Evolutionary conservation across 352 stramenopile species (phyloP), one percentile per base, ranked within the genome.

Genomic region (Globisporangium yorkense): DNA sequence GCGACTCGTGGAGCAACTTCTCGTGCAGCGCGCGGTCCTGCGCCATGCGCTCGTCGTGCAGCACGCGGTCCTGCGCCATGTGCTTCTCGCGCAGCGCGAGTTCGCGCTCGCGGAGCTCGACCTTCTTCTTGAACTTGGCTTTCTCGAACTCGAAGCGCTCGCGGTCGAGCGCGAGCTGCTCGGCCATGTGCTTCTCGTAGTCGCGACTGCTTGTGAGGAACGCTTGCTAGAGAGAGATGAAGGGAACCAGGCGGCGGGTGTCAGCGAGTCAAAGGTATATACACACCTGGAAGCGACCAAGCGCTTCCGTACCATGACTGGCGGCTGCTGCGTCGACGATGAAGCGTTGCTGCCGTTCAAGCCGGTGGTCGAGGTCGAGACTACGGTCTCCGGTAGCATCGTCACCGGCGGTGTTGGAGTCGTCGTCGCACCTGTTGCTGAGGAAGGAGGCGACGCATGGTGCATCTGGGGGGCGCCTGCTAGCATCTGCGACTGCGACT

Each of bases 61-160:
- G 61, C 21, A 69, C 46, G 33, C 79, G 75, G 39, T 86, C 71
- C 51, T 87, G 80, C 33, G 76, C 70, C 72, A 92, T 71, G 46
- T 82, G 70, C 61, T 86, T 83, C 40, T 87, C 72, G 51, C 74
- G 74, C 53, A 87, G 67, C 10, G 73, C 72, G 5, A 90, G 54
- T 31, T 89, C 80, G 20, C 77, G 77, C 47, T 92, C 82, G 15
- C 75, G 76, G 13, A 89, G 70, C 51, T 90, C 83, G 18, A 87
- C 72, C 58, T 90, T 71, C 57, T 88, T 89, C 57, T 88, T 81
- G 57, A 89, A 88, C 43, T 78, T 77, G 50, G 68, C 56, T 50
- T 88, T 89, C 18, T 88, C 78, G 49, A 90, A 90, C 54, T 85
- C 80, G 20, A 92, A 61, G 0, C 75, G 74, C 58, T 92, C 78